Evolutionary conservation across 345 rosid species (phyloP).

Genomic region (Salix arbutifolia): DNA sequence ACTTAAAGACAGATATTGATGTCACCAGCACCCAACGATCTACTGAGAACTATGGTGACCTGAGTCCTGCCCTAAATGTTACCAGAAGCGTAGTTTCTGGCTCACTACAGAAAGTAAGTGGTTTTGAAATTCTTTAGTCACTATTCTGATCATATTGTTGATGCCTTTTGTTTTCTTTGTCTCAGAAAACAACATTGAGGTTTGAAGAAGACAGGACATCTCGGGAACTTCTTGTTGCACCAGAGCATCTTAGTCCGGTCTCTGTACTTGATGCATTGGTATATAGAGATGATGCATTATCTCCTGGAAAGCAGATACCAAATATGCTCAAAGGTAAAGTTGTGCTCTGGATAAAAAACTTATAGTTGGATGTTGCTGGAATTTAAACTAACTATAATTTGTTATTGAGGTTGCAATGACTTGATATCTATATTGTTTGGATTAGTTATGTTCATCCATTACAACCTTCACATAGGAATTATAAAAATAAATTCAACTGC

Average conservation of each 20-base stretch:
- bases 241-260: constrained; percentile 82
- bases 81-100: constrained; percentile 36
- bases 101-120: constrained; percentile 49
- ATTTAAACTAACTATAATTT: background rate
- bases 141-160: constrained; percentile 11
- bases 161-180: constrained; percentile 13
- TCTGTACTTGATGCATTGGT: constrained; percentile 68
- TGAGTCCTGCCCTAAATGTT: constrained; percentile 39
- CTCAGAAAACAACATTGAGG: constrained; percentile 47
- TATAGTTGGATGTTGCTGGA: background rate
- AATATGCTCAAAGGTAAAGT: constrained; percentile 39
- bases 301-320: constrained; percentile 53
- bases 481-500: background rate
- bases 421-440: background rate
- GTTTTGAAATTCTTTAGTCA: constrained; percentile 6
- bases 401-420: background rate
- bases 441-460: background rate
- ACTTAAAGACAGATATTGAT: constrained; percentile 34
- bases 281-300: constrained; percentile 54
- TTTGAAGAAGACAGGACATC: constrained; percentile 43
- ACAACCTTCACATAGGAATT: background rate
- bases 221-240: constrained; percentile 39
- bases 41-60: constrained; percentile 32
- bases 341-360: background rate
- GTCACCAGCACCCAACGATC: constrained; percentile 31